Conservation (phyloP, 139 green algal species). For the Coelastrella sp. region DNA sequence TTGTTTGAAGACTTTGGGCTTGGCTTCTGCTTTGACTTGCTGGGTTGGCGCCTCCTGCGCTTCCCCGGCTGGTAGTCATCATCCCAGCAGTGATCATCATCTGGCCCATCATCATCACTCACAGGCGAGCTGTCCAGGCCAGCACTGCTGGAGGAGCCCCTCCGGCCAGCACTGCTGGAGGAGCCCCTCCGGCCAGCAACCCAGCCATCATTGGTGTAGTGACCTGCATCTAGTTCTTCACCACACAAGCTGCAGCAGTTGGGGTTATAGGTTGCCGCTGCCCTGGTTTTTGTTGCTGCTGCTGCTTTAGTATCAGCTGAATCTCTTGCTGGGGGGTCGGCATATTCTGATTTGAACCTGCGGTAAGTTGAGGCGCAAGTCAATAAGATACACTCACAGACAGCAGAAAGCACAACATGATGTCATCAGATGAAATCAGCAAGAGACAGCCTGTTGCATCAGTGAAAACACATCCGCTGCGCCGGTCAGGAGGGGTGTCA, state of each 20-base stretch:
- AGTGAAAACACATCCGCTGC: too few relatives aligned
- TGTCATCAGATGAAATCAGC: too few relatives aligned
- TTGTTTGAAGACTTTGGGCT: too few relatives aligned
- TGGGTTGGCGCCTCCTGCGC: background rate
- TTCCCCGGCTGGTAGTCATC: constrained; percentile 2
- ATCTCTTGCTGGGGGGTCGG: background rate
- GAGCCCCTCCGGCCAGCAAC: background rate
- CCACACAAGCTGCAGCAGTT: constrained; percentile 18
- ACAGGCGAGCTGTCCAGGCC: background rate
- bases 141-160: background rate
- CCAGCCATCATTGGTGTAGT: constrained; percentile 5
- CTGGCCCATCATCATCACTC: background rate
- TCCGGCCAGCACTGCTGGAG: background rate
- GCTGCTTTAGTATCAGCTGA: constrained; percentile 13
- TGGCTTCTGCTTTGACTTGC: constrained; percentile 1
- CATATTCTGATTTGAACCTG: background rate
- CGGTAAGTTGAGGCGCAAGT: too few relatives aligned
- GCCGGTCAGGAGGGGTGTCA: too few relatives aligned
- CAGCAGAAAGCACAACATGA: too few relatives aligned
- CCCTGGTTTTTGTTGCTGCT: background rate
- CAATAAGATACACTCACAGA: too few relatives aligned
- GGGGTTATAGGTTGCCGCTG: background rate
- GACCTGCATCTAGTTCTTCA: background rate
- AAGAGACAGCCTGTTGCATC: too few relatives aligned
- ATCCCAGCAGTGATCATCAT: constrained; percentile 28